phyloP scores from a whole-genome alignment of 164 flowering plant genomes.

The Vitis rotundifolia region DNA sequence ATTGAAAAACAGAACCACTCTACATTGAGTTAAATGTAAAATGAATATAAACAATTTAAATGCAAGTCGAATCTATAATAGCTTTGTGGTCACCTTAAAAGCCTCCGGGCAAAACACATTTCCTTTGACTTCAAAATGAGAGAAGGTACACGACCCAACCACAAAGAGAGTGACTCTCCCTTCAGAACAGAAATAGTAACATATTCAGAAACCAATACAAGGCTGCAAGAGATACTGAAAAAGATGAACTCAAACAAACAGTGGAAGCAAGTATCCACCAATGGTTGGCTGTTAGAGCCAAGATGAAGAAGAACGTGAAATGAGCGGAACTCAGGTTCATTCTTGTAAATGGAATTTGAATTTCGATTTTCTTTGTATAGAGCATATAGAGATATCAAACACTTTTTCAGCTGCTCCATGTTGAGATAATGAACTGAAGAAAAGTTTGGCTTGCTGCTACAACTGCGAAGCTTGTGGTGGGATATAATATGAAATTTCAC shows the following conservation, averaged over 20 bases:
- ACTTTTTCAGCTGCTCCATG: slow-evolving; percentile 82
- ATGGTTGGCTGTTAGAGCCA: slow-evolving; percentile 47
- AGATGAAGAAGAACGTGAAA: slow-evolving; percentile 84
- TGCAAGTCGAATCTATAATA: not conserved
- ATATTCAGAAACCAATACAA: not conserved
- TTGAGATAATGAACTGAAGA: slow-evolving; percentile 69
- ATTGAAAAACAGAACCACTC: not conserved
- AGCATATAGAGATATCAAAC: slow-evolving; percentile 59
- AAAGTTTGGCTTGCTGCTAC: slow-evolving; percentile 28
- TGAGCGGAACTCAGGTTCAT: slow-evolving; percentile 81
- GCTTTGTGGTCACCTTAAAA: slow-evolving; percentile 51
- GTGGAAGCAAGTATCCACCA: slow-evolving; percentile 31
- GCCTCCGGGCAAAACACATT: slow-evolving; percentile 64
- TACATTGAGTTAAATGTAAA: not conserved
- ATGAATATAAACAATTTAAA: not conserved
- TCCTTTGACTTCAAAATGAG: slow-evolving; percentile 61
- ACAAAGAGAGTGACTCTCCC: slow-evolving; percentile 77
- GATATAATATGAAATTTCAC: slow-evolving; percentile 86
- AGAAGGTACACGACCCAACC: slow-evolving; percentile 59
- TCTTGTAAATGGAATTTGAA: slow-evolving; percentile 26
- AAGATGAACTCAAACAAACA: not conserved
- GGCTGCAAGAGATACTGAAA: not conserved
- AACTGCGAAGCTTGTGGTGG: slow-evolving; percentile 56
- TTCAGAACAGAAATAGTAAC: slow-evolving; percentile 24
- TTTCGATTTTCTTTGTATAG: slow-evolving; percentile 52